Evolutionary conservation across 2,329 filamentous ascomycete genomes (phyloP), one percentile per base, ranked within the genome.

Genomic region (Aspergillus persii): DNA sequence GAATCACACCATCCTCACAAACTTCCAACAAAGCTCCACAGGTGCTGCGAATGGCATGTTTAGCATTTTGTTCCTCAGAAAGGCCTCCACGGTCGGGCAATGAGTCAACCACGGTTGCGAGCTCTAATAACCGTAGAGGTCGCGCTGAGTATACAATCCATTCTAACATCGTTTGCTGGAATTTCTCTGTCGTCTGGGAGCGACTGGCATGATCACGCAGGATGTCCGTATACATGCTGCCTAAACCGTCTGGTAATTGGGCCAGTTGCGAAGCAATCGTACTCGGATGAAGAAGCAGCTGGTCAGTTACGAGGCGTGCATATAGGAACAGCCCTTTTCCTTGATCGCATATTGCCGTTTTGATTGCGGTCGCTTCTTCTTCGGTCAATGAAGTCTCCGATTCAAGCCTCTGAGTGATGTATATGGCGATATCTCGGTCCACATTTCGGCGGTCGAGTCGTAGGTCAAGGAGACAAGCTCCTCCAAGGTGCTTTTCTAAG

Each of bases 271-370:
- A 64, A 36, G 8, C 60, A 47, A 29, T 51, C 54, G 30, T 41
- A 12, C 12, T 41, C 12, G 60, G 48, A 18, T 74, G 67, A 4
- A 39, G 9, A 23, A 70, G 56, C 3, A 76, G 61, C 33, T 71
- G 64, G 49, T 81, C 78, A 71, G 80, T 74, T 8, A 76, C 74
- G 3, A 81, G 71, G 46, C 72, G 74, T 1, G 79, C 78, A 26
- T 63, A 80, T 4, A 82, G 69, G 57, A 82, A 82, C 1, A 80
- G 63, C 0, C 79, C 79, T n/a, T 77, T 74, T 0, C 75, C 77
- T 3, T 67, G 65, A 2, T 72, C 73, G 3, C 71, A 72, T 3
- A 80, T 69, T 0, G 46, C 44, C 41, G 55, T 36, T n/a, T 58
- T 47, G 36, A 63, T 53, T 15, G 36, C n/a, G 70, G 56, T 30